These are phyloP conservation scores for Mycena olivaceomarginata DNA, from an alignment of 768 basidiomycete species.

Conservation along the genomic window DNA sequence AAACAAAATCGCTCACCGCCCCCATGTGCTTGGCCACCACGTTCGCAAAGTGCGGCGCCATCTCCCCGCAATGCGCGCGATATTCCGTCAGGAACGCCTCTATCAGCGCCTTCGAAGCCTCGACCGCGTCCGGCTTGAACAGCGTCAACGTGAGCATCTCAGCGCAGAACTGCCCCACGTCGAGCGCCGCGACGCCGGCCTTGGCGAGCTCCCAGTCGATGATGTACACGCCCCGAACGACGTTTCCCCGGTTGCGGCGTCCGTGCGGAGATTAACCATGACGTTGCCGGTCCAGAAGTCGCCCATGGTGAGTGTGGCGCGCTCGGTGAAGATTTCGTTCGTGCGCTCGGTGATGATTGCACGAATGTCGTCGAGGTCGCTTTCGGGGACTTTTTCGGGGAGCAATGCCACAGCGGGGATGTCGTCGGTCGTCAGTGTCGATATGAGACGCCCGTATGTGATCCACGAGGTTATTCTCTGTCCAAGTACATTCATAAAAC, in stretches of 20 bases:
- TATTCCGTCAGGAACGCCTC: slow-evolving; percentile 69
- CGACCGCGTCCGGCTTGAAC: slow-evolving; percentile 65
- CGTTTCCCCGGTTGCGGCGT: slow-evolving; percentile 40
- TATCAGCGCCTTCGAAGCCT: slow-evolving; percentile 60
- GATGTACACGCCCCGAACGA: slow-evolving; percentile 65
- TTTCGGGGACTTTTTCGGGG: slow-evolving; percentile 56
- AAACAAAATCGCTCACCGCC: slow-evolving; percentile 26
- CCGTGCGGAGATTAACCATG: slow-evolving; percentile 61
- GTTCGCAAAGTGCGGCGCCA: slow-evolving; percentile 25
- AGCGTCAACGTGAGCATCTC: slow-evolving; percentile 72
- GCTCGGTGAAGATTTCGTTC: slow-evolving; percentile 47
- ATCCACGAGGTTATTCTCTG: slow-evolving; percentile 51
- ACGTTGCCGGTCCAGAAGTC: slow-evolving; percentile 88
- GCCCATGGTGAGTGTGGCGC: slow-evolving; percentile 62
- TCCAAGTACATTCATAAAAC: not conserved
- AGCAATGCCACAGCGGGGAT: slow-evolving; percentile 60
- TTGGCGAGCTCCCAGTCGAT: slow-evolving; percentile 82
- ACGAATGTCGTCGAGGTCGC: slow-evolving; percentile 56
- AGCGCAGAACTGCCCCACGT: slow-evolving; percentile 80
- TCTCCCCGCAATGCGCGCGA: slow-evolving; percentile 31
- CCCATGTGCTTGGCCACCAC: slow-evolving; percentile 39
- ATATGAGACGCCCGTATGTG: slow-evolving; percentile 67
- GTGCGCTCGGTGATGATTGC: slow-evolving; percentile 51
- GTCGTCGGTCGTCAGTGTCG: slow-evolving; percentile 54
- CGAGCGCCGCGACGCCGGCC: slow-evolving; percentile 73